phyloP scores from a whole-genome alignment of 148 eudicot species.

The Simmondsia chinensis region DNA sequence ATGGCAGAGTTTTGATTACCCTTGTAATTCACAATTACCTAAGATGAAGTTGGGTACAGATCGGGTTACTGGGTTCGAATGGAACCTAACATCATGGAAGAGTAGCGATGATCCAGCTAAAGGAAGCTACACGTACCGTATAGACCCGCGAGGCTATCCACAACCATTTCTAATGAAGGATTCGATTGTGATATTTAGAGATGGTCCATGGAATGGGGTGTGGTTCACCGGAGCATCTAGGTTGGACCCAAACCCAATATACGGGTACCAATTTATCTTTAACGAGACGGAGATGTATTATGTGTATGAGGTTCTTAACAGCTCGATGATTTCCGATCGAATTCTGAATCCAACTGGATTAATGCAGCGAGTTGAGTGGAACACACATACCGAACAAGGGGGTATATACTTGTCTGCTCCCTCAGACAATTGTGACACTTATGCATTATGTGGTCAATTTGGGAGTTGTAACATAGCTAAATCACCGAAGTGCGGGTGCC shows the following conservation, averaged over 20 bases:
- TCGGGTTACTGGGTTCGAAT: background rate
- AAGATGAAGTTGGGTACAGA: conserved; percentile 14
- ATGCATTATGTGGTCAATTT: too few species aligned
- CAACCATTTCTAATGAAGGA: background rate
- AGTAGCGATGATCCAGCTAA: conserved; percentile 11
- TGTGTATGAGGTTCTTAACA: conserved; percentile 1
- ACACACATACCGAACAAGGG: conserved; percentile 1
- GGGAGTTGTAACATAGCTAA: too few species aligned
- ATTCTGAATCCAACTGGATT: conserved; percentile 3
- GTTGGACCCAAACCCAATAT: background rate
- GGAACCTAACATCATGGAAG: conserved; percentile 10
- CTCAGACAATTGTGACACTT: background rate
- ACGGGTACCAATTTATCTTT: background rate
- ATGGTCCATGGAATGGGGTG: conserved; percentile 19
- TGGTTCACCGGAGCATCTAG: conserved; percentile 3
- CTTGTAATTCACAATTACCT: background rate
- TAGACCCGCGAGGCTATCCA: conserved; percentile 11
- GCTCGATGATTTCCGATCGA: background rate
- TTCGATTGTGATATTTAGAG: background rate
- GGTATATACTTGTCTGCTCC: background rate
- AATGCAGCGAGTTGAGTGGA: conserved; percentile 4
- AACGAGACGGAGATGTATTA: conserved; percentile 2
- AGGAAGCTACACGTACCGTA: background rate
- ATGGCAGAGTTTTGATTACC: conserved; percentile 25
- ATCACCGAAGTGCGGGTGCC: conserved; percentile 13